Conservation (phyloP, 441 rosid species). For the Isatis lusitanica region DNA sequence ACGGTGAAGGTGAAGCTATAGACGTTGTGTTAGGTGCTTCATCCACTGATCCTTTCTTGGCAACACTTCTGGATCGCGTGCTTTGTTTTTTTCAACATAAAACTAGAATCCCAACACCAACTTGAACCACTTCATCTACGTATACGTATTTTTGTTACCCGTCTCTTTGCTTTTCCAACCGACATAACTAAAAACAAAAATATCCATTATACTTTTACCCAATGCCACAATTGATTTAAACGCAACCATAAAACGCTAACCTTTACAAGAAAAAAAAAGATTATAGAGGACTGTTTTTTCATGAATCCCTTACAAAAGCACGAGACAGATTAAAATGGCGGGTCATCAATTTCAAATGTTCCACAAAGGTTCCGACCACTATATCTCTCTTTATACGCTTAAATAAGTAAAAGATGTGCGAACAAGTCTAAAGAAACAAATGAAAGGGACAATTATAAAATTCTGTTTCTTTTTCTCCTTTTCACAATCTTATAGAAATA, state of each 20-base stretch:
- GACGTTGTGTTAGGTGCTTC: slow-evolving; percentile 20
- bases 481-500: slow-evolving; percentile 1
- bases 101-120: slow-evolving; percentile 7
- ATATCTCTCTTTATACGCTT: slow-evolving; percentile 6
- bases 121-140: not conserved
- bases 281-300: not conserved
- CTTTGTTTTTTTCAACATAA: not conserved
- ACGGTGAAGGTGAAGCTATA: not conserved
- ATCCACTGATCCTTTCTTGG: slow-evolving; percentile 15
- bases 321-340: slow-evolving; percentile 2
- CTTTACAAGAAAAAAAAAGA: not conserved
- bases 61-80: slow-evolving; percentile 13
- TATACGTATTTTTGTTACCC: not conserved
- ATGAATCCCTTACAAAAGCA: slow-evolving; percentile 1
- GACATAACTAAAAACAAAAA: not conserved
- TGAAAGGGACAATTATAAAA: not conserved
- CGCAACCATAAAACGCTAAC: not conserved
- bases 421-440: slow-evolving; percentile 13
- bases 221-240: not conserved
- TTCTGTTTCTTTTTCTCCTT: not conserved
- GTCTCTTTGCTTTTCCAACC: not conserved
- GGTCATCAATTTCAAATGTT: slow-evolving; percentile 5
- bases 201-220: not conserved
- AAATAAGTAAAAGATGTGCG: slow-evolving; percentile 5
- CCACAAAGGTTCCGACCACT: not conserved